Evolutionary conservation across 2,329 filamentous ascomycete species (phyloP), one percentile per base, ranked within the genome.

Genomic region (Phaeosphaeria sp.): DNA sequence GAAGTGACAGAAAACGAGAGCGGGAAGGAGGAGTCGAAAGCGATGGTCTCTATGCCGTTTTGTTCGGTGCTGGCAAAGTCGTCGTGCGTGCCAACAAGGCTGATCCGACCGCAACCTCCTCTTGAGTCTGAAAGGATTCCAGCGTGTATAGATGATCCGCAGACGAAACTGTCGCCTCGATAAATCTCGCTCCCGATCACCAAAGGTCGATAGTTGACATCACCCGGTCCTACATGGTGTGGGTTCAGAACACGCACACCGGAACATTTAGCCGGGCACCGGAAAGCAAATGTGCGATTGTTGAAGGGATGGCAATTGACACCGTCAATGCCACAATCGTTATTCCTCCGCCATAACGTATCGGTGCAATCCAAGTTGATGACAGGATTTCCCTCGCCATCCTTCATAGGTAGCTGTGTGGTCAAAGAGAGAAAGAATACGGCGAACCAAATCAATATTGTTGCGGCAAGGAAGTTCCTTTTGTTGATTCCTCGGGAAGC

Each of bases 91-190:
- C 93, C 93, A 24, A 91, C 82, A 18, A 94, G 82, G 54, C 86
- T 83, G 40, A 94, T 84, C 6, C 95, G 90, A 55, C 93, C 93
- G 68, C 93, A 96, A 1, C 93, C 93, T 33, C 93, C 93, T 42
- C 84, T 80, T 0, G 81, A 77, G 67, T 92, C 86, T 27, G 84
- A 84, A 50, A 95, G 85, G 61, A 93, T 80, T 11, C 92, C 92
- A 0, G 91, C 87, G 73, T 97, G 93, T 48, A 96, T 90, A 30
- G 92, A 93, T n/a, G 92, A 85, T 57, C 87, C 89, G 72, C 93
- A 97, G 49, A 97, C 87, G 76, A 91, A 96, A 44, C 91, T 95
- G 76, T 97, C 93, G 3, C 91, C 92, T n/a, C 95, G 89, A 75
- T 98, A 98, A 3, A 89, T 79, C 0, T 87, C 83, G 3, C 83